Evolutionary conservation across 345 rosid species (phyloP).

Genomic region (Geranium brycei): DNA sequence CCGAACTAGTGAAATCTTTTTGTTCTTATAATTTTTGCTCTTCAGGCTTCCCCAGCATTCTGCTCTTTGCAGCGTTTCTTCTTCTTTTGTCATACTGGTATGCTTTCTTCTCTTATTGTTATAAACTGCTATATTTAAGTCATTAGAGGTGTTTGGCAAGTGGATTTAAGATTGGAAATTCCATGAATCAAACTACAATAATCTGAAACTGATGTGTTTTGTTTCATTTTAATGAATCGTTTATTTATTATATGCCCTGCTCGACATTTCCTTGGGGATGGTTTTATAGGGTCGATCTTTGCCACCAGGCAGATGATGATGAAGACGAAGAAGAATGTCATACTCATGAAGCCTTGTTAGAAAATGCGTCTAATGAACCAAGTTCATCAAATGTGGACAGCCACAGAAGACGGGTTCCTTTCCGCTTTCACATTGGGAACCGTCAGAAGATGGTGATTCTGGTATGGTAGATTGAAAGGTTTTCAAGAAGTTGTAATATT

Average conservation of each 20-base stretch:
- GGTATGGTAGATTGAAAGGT: constrained; percentile 22
- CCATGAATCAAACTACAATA: neutral
- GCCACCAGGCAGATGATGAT: constrained; percentile 53
- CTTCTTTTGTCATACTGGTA: constrained; percentile 66
- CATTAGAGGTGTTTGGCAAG: too few relatives aligned
- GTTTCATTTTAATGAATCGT: constrained; percentile 5
- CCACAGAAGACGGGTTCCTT: constrained; percentile 34
- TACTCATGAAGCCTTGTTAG: constrained; percentile 39
- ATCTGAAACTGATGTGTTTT: neutral
- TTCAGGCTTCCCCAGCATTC: constrained; percentile 53
- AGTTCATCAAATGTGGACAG: constrained; percentile 22
- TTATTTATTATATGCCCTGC: constrained; percentile 3
- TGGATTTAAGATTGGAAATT: too few relatives aligned
- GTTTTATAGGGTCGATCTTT: constrained; percentile 49
- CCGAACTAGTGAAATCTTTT: too few relatives aligned
- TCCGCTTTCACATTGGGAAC: constrained; percentile 40
- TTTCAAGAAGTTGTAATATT: too few relatives aligned
- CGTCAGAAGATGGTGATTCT: constrained; percentile 53
- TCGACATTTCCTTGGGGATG: constrained; percentile 10
- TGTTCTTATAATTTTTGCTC: neutral
- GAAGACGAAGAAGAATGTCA: constrained; percentile 50
- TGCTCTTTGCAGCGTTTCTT: constrained; percentile 46
- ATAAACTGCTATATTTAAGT: too few relatives aligned
- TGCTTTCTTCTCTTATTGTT: constrained; percentile 6
- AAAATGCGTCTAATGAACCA: constrained; percentile 22